Evolutionary conservation across 345 rosid species (phyloP), one percentile per base, ranked within the genome.

Genomic region (Salix exigua): DNA sequence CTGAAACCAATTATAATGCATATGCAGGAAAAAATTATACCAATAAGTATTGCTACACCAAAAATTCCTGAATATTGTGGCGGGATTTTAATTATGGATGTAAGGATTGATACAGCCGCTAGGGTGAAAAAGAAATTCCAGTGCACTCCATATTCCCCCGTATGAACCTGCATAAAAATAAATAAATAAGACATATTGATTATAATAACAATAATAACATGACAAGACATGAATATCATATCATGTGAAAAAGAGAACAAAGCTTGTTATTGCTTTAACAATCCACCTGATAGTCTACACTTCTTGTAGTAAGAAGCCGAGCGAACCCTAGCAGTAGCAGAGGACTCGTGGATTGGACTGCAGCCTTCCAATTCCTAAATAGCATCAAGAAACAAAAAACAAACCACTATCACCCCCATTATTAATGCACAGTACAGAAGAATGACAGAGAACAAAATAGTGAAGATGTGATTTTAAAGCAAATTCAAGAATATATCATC

Each of bases 121-220:
- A 93, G 94, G 4, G 98, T 91, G 87, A 93, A 93, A 83, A 95
- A 96, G 91, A 93, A 96, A 80, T 93, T 91, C 97, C 99, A 91
- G 73, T 96, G 98, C 38, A 91, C 88, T 82, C 98, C 96, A 76
- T 93, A 92, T 83, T 96, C 98, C 19, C 90, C 94, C 28, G 83
- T 84, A 76, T 91, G 99, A 74, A 91, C 93, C 98, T 93, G 75
- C 72, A 73, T 26, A 62, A 0, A 37, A 73, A 83, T 33, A 21
- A 68, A 48, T 28, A 21, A 68, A 40, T 26, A 26, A 33, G 19
- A 12, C 21, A 28, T 19, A 51, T 63, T 21, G 5, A 23, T 60
- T 63, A 68, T 58, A 44, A 70, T 37, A 78, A 77, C n/a, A 73
- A 71, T 10, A 37, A 42, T 42, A 44, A 58, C 46, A 62, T 48